Base-by-base conservation (phyloP, 148 eudicot genomes). In the Rhododendron mucronatum region DNA sequence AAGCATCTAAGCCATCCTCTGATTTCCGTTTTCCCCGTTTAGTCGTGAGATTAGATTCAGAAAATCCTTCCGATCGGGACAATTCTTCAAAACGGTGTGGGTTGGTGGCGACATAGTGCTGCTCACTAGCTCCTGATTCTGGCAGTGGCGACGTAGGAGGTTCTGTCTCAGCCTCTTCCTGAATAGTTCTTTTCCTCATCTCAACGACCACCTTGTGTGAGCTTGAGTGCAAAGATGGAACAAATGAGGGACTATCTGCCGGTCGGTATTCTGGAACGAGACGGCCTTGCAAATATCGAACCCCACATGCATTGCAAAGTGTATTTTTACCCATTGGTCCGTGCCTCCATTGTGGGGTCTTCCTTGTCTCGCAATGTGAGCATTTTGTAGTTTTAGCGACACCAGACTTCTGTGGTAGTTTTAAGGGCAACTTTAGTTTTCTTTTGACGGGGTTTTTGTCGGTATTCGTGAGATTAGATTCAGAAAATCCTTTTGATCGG, bases 271-370 rank as follows among this genome's bases (percentile, higher is more conserved):
- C 99, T 1, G 99, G 98, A 55, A 94, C 95, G 5, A 97, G 92
- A 65, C 98, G 89, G 35, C 99, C 99, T 63, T 95, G 93, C 89
- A 93, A 94, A 88, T 92, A 94, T 80, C 98, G 67, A 1, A 97
- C 99, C 20, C 99, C 99, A 7, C 99, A 97, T 0, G 99, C 99
- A 11, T 97, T 97, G 86, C 99, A 97, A 3, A 97, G 90, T 1
- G 98, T 97, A 83, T 94, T 95, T 7, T 98, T 97, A 30, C 99
- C 99, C 92, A 91, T 84, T 3, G 99, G 99, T 61, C 99, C 99
- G 0, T 96, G 89, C 78, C 99, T 89, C 99, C 99, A 97, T 69
- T 97, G 98, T 3, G 99, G 99, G n/a, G 99, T 97, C 89, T 93
- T 95, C 73, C 93, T 95, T 0, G 98, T 90, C 5, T 92, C 95